A percentile compares a stretch with the other conserved stretches of the same genome.
These are phyloP conservation scores for Priceomyces haplophilus DNA, from an alignment of 805 yeast species.

Conservation along the genomic window DNA sequence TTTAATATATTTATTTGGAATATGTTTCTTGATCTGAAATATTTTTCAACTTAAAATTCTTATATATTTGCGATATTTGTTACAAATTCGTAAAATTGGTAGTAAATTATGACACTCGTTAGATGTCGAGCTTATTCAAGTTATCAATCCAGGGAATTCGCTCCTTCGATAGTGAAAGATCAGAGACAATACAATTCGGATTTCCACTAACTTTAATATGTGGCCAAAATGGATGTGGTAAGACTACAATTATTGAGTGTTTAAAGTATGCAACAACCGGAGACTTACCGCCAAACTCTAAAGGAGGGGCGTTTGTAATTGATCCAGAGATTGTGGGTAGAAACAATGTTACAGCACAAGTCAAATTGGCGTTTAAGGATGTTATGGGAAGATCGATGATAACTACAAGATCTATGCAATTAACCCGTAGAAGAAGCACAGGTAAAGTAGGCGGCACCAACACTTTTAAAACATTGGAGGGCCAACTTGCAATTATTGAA, in stretches of 20 bases:
- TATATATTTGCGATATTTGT: not conserved
- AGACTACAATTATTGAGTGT: slow-evolving; percentile 94
- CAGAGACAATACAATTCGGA: slow-evolving; percentile 86
- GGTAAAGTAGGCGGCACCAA: slow-evolving; percentile 35
- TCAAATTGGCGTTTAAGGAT: slow-evolving; percentile 78
- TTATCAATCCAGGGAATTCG: slow-evolving; percentile 76
- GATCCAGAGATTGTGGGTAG: slow-evolving; percentile 83
- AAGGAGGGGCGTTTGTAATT: slow-evolving; percentile 93
- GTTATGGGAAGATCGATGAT: slow-evolving; percentile 77
- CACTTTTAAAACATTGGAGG: slow-evolving; percentile 88
- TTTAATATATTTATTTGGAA: not conserved
- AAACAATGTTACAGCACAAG: slow-evolving; percentile 81
- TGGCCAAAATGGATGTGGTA: slow-evolving; percentile 95
- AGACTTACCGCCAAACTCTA: slow-evolving; percentile 90
- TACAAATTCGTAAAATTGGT: not conserved
- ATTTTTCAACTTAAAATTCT: not conserved
- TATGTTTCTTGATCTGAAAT: not conserved
- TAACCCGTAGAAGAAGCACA: slow-evolving; percentile 51
- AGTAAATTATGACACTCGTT: not conserved
- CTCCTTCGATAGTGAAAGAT: slow-evolving; percentile 80
- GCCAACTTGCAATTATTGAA: slow-evolving; percentile 69
- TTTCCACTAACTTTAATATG: slow-evolving; percentile 89
- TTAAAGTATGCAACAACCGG: slow-evolving; percentile 93
- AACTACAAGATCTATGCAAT: slow-evolving; percentile 79
- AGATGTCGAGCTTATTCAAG: slow-evolving; percentile 42